Percentiles rank a stretch among this genome's conserved stretches.
phyloP scores from a whole-genome alignment of 2,329 filamentous ascomycete genomes.

The Colletotrichum tabaci region DNA sequence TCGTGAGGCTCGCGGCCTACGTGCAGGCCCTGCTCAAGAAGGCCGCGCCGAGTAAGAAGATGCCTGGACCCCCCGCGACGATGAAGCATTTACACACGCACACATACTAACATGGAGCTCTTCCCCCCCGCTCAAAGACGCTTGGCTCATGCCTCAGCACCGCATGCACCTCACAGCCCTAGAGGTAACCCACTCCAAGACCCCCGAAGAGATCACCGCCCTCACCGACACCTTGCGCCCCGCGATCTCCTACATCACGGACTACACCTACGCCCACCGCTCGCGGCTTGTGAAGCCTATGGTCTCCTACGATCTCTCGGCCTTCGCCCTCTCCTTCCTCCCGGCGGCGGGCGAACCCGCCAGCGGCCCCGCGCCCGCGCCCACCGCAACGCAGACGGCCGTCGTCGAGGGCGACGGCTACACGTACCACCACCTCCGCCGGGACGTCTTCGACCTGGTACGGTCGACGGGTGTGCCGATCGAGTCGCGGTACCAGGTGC shows the following conservation, averaged over 20 bases:
- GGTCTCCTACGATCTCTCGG: slow-evolving; percentile 87
- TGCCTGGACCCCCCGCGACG: background rate
- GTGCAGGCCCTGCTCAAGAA: slow-evolving; percentile 78
- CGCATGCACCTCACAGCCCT: slow-evolving; percentile 88
- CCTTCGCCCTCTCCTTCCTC: slow-evolving; percentile 88
- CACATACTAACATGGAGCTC: background rate
- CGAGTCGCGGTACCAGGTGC: slow-evolving; percentile 87
- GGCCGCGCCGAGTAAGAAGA: slow-evolving; percentile 77
- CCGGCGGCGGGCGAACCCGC: slow-evolving; percentile 78
- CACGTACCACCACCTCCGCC: slow-evolving; percentile 91
- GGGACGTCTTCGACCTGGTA: slow-evolving; percentile 79
- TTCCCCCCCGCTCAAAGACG: slow-evolving; percentile 60
- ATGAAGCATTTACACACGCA: background rate
- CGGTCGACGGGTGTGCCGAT: slow-evolving; percentile 76
- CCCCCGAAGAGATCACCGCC: slow-evolving; percentile 75
- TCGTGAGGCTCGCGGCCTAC: slow-evolving; percentile 76
- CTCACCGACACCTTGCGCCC: slow-evolving; percentile 73
- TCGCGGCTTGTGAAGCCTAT: slow-evolving; percentile 85
- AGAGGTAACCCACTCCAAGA: slow-evolving; percentile 87
- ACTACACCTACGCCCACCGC: slow-evolving; percentile 77
- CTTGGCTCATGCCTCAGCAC: slow-evolving; percentile 89
- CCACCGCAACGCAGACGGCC: slow-evolving; percentile 53
- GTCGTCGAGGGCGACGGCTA: slow-evolving; percentile 73
- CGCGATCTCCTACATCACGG: slow-evolving; percentile 71
- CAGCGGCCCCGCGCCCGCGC: slow-evolving; percentile 56